phyloP scores from a whole-genome alignment of 2,329 filamentous ascomycete genomes.

The Zasmidium cellare region DNA sequence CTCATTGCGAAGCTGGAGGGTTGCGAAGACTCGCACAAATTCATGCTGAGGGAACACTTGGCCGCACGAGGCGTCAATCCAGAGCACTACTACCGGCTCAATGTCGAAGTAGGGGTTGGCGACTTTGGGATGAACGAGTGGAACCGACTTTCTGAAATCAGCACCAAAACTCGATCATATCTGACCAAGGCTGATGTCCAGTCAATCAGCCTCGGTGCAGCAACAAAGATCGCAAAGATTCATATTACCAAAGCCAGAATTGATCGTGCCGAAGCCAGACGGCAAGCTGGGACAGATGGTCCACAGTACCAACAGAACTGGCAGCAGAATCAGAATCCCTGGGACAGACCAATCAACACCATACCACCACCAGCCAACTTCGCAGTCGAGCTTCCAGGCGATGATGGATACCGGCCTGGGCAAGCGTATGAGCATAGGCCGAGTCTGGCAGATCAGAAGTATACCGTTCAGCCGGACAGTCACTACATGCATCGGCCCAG shows the following conservation, averaged over 20 bases:
- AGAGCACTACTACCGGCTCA: conserved; percentile 94
- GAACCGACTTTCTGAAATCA: conserved; percentile 91
- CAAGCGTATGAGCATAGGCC: conserved; percentile 58
- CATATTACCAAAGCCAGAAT: conserved; percentile 71
- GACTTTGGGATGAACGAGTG: conserved; percentile 99
- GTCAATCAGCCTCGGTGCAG: conserved; percentile 71
- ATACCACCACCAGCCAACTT: conserved; percentile 43
- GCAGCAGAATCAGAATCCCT: conserved; percentile 34
- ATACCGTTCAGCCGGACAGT: conserved; percentile 57
- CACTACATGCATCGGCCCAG: conserved; percentile 58
- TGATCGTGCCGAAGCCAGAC: conserved; percentile 50
- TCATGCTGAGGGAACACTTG: conserved; percentile 79
- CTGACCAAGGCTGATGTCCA: conserved; percentile 73
- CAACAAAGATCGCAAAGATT: conserved; percentile 81
- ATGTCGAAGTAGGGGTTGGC: conserved; percentile 92
- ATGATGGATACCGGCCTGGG: conserved; percentile 39
- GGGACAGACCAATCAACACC: conserved; percentile 33
- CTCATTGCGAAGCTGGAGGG: conserved; percentile 92
- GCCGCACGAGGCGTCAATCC: conserved; percentile 71
- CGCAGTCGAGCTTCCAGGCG: conserved; percentile 34
- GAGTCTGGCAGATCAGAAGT: conserved; percentile 63
- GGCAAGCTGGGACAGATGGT: conserved; percentile 30
- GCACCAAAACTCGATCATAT: conserved; percentile 85
- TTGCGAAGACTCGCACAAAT: conserved; percentile 85
- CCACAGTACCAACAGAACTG: conserved; percentile 24